These are phyloP conservation scores for Astragalus glycyphyllos DNA, from an alignment of 306 rosid species.

Conservation along the genomic window DNA sequence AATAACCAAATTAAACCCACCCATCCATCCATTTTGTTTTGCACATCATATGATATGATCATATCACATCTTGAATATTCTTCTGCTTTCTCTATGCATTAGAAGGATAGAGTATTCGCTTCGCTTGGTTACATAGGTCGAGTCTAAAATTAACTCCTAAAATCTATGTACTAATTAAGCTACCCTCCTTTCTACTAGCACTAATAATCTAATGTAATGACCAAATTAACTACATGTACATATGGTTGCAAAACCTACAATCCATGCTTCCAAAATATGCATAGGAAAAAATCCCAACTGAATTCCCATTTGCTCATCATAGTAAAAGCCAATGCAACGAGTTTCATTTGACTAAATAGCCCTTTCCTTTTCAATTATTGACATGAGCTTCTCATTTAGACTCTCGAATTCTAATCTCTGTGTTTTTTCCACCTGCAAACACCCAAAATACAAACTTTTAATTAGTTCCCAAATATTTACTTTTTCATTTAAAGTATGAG, in stretches of 20 bases:
- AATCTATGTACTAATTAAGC: not conserved
- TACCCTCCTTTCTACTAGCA: not conserved
- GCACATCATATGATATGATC: not conserved
- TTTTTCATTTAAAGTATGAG: not conserved
- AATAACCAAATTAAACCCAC: too few species aligned
- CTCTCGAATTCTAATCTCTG: constrained; percentile 14
- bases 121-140: constrained; percentile 12
- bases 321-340: not conserved
- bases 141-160: not conserved
- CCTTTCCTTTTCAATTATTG: constrained; percentile 3
- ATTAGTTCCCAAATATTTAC: not conserved
- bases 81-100: not conserved
- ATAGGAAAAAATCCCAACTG: not conserved
- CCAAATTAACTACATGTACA: not conserved
- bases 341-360: not conserved
- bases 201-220: not conserved
- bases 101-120: not conserved
- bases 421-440: constrained; percentile 20
- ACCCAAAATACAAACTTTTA: not conserved
- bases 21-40: not conserved
- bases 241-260: not conserved
- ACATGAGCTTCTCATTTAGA: constrained; percentile 26
- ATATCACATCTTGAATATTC: too few species aligned
- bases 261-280: not conserved
- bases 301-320: not conserved